A percentile compares a stretch with the other conserved stretches of the same genome.
phyloP scores from a whole-genome alignment of 1,284 basidiomycete species.

The Cryptococcus sp. region DNA sequence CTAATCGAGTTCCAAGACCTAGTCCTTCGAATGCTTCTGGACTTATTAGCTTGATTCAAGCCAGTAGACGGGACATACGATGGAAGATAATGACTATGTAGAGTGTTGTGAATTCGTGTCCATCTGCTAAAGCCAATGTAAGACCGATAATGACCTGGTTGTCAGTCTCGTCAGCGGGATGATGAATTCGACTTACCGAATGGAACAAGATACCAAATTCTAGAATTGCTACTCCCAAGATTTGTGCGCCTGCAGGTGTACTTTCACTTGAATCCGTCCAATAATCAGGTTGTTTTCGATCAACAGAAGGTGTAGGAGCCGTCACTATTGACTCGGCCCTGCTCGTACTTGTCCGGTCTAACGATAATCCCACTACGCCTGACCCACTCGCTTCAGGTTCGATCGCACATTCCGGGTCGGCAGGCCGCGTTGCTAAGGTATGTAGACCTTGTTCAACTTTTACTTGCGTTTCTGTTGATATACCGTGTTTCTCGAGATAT shows the following conservation, averaged over 20 bases:
- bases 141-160: slow-evolving; percentile 44
- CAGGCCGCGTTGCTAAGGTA: background rate
- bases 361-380: no score
- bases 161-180: background rate
- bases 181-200: slow-evolving; percentile 3
- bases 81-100: slow-evolving; percentile 50
- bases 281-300: background rate
- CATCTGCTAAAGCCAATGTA: slow-evolving; percentile 46
- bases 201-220: slow-evolving; percentile 50
- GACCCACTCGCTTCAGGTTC: background rate
- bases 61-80: slow-evolving; percentile 3
- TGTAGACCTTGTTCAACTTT: background rate
- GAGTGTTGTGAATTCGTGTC: slow-evolving; percentile 46
- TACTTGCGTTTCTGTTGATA: slow-evolving; percentile 5
- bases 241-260: slow-evolving; percentile 4
- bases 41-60: slow-evolving; percentile 2
- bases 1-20: slow-evolving; percentile 26
- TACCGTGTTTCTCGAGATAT: slow-evolving; percentile 10
- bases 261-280: slow-evolving; percentile 9
- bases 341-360: background rate
- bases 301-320: background rate
- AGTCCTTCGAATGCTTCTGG: slow-evolving; percentile 26
- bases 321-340: background rate
- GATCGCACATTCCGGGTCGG: background rate
- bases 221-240: slow-evolving; percentile 24